A percentile compares a stretch with the other conserved stretches of the same genome.
Conservation (phyloP, 192 early-diverging fungal species). For the Coemansia sp. region DNA sequence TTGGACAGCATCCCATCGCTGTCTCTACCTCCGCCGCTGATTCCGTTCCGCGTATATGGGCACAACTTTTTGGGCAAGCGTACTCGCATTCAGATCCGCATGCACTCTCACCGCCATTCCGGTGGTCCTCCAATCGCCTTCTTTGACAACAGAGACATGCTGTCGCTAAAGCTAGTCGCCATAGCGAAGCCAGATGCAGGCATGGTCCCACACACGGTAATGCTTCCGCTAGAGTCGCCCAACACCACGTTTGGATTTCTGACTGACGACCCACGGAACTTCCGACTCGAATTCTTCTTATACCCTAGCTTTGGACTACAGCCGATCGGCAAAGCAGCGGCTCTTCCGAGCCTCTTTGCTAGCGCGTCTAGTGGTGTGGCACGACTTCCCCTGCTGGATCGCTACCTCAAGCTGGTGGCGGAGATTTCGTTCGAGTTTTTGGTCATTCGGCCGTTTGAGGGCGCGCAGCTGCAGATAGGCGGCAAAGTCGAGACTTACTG, state of each 20-base stretch:
- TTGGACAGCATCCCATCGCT: constrained; percentile 92
- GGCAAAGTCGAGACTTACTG: constrained; percentile 98
- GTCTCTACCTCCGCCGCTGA: constrained; percentile 94
- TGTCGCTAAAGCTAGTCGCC: constrained; percentile 84
- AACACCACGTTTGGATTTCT: constrained; percentile 80
- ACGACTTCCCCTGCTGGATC: constrained; percentile 82
- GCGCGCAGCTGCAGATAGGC: constrained; percentile 88
- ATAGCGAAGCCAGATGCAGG: constrained; percentile 87
- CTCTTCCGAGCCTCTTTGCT: constrained; percentile 71
- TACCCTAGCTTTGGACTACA: constrained; percentile 98
- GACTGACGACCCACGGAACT: constrained; percentile 71
- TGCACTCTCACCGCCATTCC: constrained; percentile 57
- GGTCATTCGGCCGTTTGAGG: constrained; percentile 86
- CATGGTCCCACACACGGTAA: constrained; percentile 87
- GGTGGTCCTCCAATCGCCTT: constrained; percentile 39
- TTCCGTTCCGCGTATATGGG: constrained; percentile 97
- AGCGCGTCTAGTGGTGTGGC: constrained; percentile 33
- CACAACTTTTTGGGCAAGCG: constrained; percentile 96
- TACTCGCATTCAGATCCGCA: constrained; percentile 78
- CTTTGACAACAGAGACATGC: constrained; percentile 43
- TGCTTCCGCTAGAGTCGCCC: constrained; percentile 80
- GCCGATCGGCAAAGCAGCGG: constrained; percentile 85
- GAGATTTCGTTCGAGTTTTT: constrained; percentile 84
- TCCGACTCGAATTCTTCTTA: constrained; percentile 92
- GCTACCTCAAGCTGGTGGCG: constrained; percentile 89